Base-by-base conservation (phyloP, 768 basidiomycete species). In the Lactifluus piperatus region DNA sequence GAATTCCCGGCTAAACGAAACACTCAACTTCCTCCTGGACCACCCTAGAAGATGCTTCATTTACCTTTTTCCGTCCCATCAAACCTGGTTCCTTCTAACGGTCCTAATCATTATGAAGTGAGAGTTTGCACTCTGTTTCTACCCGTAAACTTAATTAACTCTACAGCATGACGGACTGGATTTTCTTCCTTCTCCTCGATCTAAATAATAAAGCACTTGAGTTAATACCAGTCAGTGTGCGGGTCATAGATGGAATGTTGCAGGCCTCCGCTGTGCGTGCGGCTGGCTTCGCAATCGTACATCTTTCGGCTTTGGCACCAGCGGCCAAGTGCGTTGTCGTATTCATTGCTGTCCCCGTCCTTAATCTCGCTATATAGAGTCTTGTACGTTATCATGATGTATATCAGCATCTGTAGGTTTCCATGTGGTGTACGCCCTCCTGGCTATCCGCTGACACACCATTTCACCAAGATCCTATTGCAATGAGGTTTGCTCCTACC, bases 381-480 rank as follows among this genome's bases (percentile, higher is more conserved):
- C 0, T 71, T 94, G 43, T 94, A 88, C 68, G 83, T 91, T 2
- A 77, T 94, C 66, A 95, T 94, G 94, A 98, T 95, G 94, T 92
- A 89, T 67, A 83, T 91, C 65, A 84, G 83, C 66, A 79, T 88
- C 62, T 88, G 88, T 90, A 66, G 73, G 85, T 80, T 52, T 32
- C 62, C 55, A 52, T 51, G 14, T 51, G 50, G 65, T 50, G 37
- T 56, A 29, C 61, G 57, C 29, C 10, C 44, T 24, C 34, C 43
- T 13, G 43, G 53, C 34, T 7, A 51, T 22, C 36, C 32, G 48
- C 66, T 55, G 61, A 54, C 30, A 32, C 8, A 24, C 58, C 9
- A 51, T 56, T n/a, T 18, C 16, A n/a, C 8, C 9, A 50, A 88
- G 86, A 88, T 68, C 87, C 88, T 14, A 86, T 90, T 64, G 87